phyloP scores from a whole-genome alignment of 805 yeast species.

The Phaffomyces thermotolerans region DNA sequence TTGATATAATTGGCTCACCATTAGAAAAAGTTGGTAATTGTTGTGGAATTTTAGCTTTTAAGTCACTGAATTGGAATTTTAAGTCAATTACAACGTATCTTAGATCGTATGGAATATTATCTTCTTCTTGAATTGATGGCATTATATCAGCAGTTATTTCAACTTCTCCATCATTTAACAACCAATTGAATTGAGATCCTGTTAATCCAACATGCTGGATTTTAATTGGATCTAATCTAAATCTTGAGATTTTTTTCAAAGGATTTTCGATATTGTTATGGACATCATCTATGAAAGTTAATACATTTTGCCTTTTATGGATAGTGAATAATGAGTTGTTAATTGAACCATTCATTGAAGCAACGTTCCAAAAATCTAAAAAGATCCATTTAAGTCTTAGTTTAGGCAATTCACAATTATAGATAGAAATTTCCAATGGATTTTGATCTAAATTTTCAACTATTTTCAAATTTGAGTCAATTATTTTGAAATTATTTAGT shows the following conservation, averaged over 20 bases:
- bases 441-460: constrained; percentile 14
- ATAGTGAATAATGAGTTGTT: constrained; percentile 71
- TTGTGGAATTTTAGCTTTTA: constrained; percentile 49
- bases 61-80: constrained; percentile 54
- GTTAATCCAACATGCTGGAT: constrained; percentile 30
- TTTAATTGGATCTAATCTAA: constrained; percentile 34
- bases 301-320: constrained; percentile 61
- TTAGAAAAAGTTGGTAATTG: constrained; percentile 44
- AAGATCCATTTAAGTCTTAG: constrained; percentile 51
- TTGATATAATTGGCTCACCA: constrained; percentile 47
- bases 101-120: constrained; percentile 12
- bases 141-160: constrained; percentile 67
- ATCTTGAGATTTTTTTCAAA: constrained; percentile 45
- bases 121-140: constrained; percentile 46
- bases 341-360: constrained; percentile 64
- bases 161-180: constrained; percentile 65
- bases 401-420: constrained; percentile 58
- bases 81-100: constrained; percentile 63
- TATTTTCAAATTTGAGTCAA: constrained; percentile 42
- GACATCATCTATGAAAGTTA: constrained; percentile 36
- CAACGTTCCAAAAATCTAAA: constrained; percentile 63
- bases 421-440: constrained; percentile 42
- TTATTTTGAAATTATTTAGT: constrained; percentile 37
- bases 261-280: constrained; percentile 29
- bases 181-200: constrained; percentile 51